These are phyloP conservation scores for Phlebopus sp. DNA, from an alignment of 1,284 basidiomycete species.

Conservation along the genomic window DNA sequence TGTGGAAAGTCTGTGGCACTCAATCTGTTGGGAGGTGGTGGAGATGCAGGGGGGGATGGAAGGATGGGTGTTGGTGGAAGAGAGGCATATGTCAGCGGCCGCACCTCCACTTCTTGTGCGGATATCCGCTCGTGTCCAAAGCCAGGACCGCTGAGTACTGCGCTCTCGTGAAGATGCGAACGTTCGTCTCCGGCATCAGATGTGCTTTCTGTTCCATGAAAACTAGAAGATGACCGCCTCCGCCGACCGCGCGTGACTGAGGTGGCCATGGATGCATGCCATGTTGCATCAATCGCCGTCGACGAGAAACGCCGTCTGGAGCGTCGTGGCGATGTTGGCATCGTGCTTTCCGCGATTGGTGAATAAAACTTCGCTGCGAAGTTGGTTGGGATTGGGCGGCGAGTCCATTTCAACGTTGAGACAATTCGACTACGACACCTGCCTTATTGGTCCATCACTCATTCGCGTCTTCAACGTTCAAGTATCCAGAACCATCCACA, in stretches of 20 bases:
- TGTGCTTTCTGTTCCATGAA: neutral
- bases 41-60: slow-evolving; percentile 41
- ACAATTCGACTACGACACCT: neutral
- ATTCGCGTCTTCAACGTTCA: neutral
- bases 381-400: too few relatives aligned
- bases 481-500: too few relatives aligned
- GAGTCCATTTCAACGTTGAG: neutral
- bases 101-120: slow-evolving; percentile 12
- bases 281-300: slow-evolving; percentile 25
- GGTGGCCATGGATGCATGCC: slow-evolving; percentile 17
- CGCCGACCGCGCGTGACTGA: slow-evolving; percentile 17
- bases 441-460: neutral
- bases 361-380: neutral
- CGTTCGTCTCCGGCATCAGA: slow-evolving; percentile 4
- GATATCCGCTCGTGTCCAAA: slow-evolving; percentile 9
- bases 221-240: slow-evolving; percentile 13
- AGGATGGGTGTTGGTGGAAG: slow-evolving; percentile 68
- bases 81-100: slow-evolving; percentile 55
- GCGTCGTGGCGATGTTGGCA: slow-evolving; percentile 34
- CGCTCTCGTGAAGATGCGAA: neutral
- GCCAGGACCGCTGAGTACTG: neutral
- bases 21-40: slow-evolving; percentile 13
- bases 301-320: slow-evolving; percentile 32
- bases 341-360: slow-evolving; percentile 6
- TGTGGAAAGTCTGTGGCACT: slow-evolving; percentile 8